Evolutionary conservation across 2,329 filamentous ascomycete genomes (phyloP).

Genomic region (Fusarium bactridioides): DNA sequence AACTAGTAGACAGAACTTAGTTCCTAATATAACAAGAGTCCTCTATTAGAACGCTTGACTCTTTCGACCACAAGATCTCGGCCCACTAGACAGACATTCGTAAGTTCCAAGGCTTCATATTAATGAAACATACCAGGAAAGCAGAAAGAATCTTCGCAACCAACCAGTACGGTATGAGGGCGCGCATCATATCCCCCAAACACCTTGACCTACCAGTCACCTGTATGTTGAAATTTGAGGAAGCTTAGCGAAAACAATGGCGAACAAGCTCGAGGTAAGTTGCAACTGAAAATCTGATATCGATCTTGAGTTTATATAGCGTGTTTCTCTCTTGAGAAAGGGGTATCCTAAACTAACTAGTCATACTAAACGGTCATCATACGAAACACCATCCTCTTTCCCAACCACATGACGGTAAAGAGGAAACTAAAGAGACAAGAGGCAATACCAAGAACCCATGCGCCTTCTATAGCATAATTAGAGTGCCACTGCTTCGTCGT

Average conservation of each 20-base stretch:
- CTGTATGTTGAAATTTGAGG: no score
- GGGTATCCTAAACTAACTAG: not conserved
- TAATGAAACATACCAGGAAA: not conserved
- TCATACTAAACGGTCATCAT: not conserved
- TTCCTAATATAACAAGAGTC: not conserved
- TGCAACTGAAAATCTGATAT: not conserved
- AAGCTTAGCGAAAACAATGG: no score
- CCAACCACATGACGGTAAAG: conserved; percentile 23
- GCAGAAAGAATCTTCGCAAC: not conserved
- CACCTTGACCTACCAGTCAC: not conserved
- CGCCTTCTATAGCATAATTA: conserved; percentile 24
- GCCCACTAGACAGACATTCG: not conserved
- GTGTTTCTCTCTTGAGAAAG: not conserved
- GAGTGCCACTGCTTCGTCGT: conserved; percentile 29
- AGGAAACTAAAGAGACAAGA: conserved; percentile 28
- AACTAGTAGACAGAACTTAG: no score
- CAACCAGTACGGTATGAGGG: no score
- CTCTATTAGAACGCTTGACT: not conserved
- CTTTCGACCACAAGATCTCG: not conserved
- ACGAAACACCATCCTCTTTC: conserved; percentile 15
- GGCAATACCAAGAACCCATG: conserved; percentile 31
- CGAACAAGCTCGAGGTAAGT: no score
- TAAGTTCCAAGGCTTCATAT: not conserved
- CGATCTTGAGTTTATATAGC: no score
- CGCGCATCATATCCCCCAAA: no score